These are phyloP conservation scores for Boletellus emodensis DNA, from an alignment of 768 basidiomycete species.

Conservation along the genomic window DNA sequence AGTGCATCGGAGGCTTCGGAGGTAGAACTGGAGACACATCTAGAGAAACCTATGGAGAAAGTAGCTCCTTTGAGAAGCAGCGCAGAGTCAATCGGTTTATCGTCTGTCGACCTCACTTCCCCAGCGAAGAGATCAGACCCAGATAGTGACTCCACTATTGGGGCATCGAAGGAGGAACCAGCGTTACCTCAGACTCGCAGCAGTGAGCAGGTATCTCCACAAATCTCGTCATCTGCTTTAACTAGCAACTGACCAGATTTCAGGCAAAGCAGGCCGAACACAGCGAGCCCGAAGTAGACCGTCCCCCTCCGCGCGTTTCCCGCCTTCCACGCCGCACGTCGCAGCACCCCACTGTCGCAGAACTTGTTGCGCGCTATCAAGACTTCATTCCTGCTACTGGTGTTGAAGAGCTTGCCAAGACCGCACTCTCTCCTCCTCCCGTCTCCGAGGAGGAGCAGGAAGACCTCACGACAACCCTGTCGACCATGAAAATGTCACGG, in stretches of 20 bases:
- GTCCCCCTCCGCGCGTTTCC: slow-evolving; percentile 40
- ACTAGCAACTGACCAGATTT: slow-evolving; percentile 7
- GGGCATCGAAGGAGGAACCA: slow-evolving; percentile 39
- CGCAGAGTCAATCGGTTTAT: slow-evolving; percentile 10
- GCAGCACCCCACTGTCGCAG: slow-evolving; percentile 70
- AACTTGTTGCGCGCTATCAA: slow-evolving; percentile 79
- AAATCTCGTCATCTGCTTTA: background rate
- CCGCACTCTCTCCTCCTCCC: slow-evolving; percentile 56
- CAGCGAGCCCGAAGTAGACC: slow-evolving; percentile 12
- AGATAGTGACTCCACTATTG: slow-evolving; percentile 86
- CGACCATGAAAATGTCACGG: slow-evolving; percentile 18
- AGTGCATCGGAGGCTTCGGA: slow-evolving; percentile 75
- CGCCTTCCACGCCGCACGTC: slow-evolving; percentile 58
- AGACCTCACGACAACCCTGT: slow-evolving; percentile 32
- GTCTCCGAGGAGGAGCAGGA: slow-evolving; percentile 86
- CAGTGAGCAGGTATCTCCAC: slow-evolving; percentile 26
- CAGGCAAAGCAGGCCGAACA: slow-evolving; percentile 26
- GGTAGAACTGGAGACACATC: slow-evolving; percentile 42
- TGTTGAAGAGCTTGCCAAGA: slow-evolving; percentile 66
- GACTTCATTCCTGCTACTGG: slow-evolving; percentile 71
- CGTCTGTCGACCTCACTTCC: slow-evolving; percentile 8
- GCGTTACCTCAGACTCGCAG: slow-evolving; percentile 13
- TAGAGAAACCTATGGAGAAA: slow-evolving; percentile 23
- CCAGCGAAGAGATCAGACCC: slow-evolving; percentile 48
- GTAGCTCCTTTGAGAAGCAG: slow-evolving; percentile 14